phyloP scores from a whole-genome alignment of 371 early-diverging fungal genomes.

The Funneliformis caledonium region DNA sequence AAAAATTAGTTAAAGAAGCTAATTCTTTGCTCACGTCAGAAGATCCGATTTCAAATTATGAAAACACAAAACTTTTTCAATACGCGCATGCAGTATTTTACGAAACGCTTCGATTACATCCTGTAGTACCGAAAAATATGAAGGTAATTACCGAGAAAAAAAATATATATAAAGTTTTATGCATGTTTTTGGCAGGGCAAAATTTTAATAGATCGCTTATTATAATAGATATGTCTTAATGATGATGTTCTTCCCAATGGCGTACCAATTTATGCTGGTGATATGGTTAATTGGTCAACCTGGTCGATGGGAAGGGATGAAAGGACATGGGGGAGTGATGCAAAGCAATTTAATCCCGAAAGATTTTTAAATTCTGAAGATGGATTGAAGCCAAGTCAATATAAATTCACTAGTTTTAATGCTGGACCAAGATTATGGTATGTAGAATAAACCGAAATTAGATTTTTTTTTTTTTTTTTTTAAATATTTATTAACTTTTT shows the following conservation, averaged over 20 bases:
- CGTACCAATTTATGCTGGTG: conserved; percentile 57
- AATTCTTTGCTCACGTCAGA: conserved; percentile 40
- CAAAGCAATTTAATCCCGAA: no score
- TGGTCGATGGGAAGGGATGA: conserved; percentile 59
- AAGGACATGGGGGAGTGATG: conserved; percentile 70
- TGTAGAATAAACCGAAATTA: no score
- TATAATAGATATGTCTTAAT: conserved; percentile 52
- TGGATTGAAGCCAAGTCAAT: no score
- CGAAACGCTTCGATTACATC: conserved; percentile 30
- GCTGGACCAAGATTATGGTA: no score
- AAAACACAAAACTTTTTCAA: background rate
- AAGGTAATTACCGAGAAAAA: conserved; percentile 17
- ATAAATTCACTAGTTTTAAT: no score
- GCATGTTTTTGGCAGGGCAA: no score
- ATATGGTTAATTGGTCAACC: no score
- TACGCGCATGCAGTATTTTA: conserved; percentile 9
- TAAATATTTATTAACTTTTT: no score
- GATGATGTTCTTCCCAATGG: conserved; percentile 77
- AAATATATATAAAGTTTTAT: no score
- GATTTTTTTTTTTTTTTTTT: no score
- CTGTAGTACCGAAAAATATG: background rate
- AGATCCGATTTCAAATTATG: conserved; percentile 39
- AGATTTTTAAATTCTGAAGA: no score
- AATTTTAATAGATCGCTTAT: no score
- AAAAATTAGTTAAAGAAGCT: conserved; percentile 63